Conservation (phyloP, 2,329 filamentous ascomycete genomes). For the Fusarium haematococcum region DNA sequence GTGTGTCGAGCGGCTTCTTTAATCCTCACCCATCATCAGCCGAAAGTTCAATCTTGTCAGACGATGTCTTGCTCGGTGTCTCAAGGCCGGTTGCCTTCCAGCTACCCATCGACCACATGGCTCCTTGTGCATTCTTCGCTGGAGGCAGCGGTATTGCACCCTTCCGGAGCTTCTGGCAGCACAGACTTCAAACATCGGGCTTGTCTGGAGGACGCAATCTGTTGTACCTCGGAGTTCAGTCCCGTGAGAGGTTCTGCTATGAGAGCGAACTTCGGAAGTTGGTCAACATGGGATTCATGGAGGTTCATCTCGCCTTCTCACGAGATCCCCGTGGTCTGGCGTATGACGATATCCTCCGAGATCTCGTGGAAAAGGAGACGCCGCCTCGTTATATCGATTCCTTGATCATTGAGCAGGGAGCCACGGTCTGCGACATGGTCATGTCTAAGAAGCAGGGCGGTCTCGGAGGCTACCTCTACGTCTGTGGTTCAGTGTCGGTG, state of each 20-base stretch:
- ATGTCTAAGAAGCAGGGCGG: slow-evolving; percentile 69
- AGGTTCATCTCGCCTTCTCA: slow-evolving; percentile 65
- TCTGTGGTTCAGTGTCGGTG: slow-evolving; percentile 46
- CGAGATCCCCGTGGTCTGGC: slow-evolving; percentile 60
- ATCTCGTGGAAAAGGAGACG: slow-evolving; percentile 62
- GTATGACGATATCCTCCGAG: slow-evolving; percentile 54
- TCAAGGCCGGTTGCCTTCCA: slow-evolving; percentile 65
- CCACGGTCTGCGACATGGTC: slow-evolving; percentile 63
- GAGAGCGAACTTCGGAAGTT: slow-evolving; percentile 34
- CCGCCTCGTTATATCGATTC: slow-evolving; percentile 65
- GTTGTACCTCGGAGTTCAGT: slow-evolving; percentile 65
- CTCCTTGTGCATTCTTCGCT: slow-evolving; percentile 65
- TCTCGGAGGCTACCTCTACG: slow-evolving; percentile 53
- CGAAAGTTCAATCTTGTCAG: slow-evolving; percentile 52
- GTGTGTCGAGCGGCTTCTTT: slow-evolving; percentile 66
- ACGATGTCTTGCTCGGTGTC: slow-evolving; percentile 64
- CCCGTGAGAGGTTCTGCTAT: slow-evolving; percentile 57
- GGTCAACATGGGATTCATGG: slow-evolving; percentile 60
- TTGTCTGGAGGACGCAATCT: slow-evolving; percentile 58
- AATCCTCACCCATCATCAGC: slow-evolving; percentile 55
- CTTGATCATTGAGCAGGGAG: slow-evolving; percentile 63
- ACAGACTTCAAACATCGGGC: slow-evolving; percentile 50
- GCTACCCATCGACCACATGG: slow-evolving; percentile 61
- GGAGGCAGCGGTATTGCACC: slow-evolving; percentile 66
- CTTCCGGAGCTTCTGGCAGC: slow-evolving; percentile 66